phyloP scores from a whole-genome alignment of 768 basidiomycete genomes.

The Boletus bicolor region DNA sequence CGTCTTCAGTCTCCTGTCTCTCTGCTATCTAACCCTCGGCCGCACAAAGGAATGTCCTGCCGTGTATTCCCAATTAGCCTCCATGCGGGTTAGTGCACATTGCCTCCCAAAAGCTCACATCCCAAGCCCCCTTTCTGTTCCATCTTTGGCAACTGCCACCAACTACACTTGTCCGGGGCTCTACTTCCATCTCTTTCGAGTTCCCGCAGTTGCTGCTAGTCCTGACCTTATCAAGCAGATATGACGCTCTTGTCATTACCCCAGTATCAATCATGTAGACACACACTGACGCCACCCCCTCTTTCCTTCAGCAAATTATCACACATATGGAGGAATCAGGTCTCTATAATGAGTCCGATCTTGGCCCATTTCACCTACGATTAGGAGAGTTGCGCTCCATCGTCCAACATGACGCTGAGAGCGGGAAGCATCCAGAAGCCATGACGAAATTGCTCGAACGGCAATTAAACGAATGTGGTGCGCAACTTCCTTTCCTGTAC shows the following conservation, averaged over 20 bases:
- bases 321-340: slow-evolving; percentile 95
- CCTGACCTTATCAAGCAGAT: slow-evolving; percentile 28
- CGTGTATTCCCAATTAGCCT: slow-evolving; percentile 93
- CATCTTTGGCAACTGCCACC: neutral
- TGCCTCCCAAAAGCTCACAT: neutral
- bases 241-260: slow-evolving; percentile 16
- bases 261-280: slow-evolving; percentile 20
- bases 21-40: slow-evolving; percentile 98
- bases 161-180: neutral
- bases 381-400: slow-evolving; percentile 81
- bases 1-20: slow-evolving; percentile 90
- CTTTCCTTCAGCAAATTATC: slow-evolving; percentile 74
- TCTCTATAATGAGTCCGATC: slow-evolving; percentile 88
- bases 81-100: slow-evolving; percentile 78
- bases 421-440: slow-evolving; percentile 79
- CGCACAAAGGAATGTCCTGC: slow-evolving; percentile 94
- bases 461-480: slow-evolving; percentile 90
- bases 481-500: slow-evolving; percentile 31
- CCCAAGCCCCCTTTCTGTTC: slow-evolving; percentile 4
- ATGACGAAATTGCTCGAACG: slow-evolving; percentile 87
- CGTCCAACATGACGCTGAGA: slow-evolving; percentile 76
- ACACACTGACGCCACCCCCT: slow-evolving; percentile 23
- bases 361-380: slow-evolving; percentile 82
- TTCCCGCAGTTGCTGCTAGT: slow-evolving; percentile 15
- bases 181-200: slow-evolving; percentile 5